Percentiles rank a stretch among this genome's conserved stretches.
Conservation (phyloP, 257 asterid genomes). For the Solanum phureja region DNA sequence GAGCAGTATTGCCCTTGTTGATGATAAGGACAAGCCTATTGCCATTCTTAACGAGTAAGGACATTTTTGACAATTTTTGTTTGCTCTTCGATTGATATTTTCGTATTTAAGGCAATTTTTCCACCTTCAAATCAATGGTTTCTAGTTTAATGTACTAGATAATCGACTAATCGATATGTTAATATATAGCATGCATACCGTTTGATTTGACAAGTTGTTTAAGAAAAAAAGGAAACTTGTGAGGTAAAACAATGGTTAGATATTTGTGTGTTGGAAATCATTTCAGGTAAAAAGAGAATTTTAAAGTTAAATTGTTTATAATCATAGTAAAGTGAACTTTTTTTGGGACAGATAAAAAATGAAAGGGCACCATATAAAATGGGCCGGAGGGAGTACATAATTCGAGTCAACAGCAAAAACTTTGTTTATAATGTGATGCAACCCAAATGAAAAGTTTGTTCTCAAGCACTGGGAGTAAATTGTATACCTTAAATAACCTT, state of each 20-base stretch:
- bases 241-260: neutral
- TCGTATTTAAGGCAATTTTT: neutral
- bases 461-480: neutral
- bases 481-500: neutral
- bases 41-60: slow-evolving; percentile 73
- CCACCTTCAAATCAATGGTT: neutral
- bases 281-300: neutral
- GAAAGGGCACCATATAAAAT: neutral
- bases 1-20: slow-evolving; percentile 65
- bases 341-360: neutral
- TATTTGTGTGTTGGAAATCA: neutral
- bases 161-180: neutral
- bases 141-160: no score
- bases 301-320: no score
- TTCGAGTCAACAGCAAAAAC: neutral
- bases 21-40: slow-evolving; percentile 26
- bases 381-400: neutral
- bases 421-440: neutral
- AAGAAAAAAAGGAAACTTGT: neutral
- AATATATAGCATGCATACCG: no score
- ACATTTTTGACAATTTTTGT: neutral
- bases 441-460: neutral
- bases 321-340: no score
- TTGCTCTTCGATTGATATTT: neutral
- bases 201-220: neutral